Base-by-base conservation (phyloP, 202 grass and related monocot species). In the Alloteropsis angusta region DNA sequence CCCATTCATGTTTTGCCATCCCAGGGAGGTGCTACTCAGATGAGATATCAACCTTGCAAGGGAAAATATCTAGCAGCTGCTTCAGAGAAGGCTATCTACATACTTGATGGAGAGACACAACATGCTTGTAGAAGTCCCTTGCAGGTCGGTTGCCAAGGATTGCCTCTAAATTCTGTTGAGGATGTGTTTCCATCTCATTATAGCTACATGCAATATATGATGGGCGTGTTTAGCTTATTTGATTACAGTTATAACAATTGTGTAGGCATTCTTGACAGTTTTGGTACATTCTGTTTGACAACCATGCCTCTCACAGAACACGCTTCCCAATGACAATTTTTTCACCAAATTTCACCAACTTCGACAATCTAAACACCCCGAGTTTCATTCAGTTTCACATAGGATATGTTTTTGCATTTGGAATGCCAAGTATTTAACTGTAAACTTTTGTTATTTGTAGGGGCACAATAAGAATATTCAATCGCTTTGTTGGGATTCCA, bases 61-160 rank as follows among this genome's bases (percentile, higher is more conserved):
- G 96, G 92, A 60, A 93, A 93, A 65, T 99, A 93, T 86, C 80
- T 99, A 45, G 96, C 96, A n/a, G 96, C 88, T 23, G 96, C 92
- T 12, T 91, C 88, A 1, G 96, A 96, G 52, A 93, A 88, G 67
- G 16, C 63, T 52, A 96, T 99, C 74, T 91, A 83, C 76, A 87
- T 99, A 88, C 86, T 99, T 73, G 96, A 99, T 63, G 90, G 84
- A 22, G 96, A 96, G 69, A 93, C 88, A 8, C 92, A 94, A 53
- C 88, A 65, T 85, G 37, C 71, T 78, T 83, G 88, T 60, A 90
- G 86, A 84, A 88, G 60, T 45, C 76, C 88, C 14, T 84, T 99
- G 63, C 82, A 93, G 96, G 96, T 99, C 81, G 22, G 70, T 85
- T 86, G 62, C 36, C 32, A 65, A 49, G 47, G 56, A 36, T 41